A percentile compares a stretch with the other conserved stretches of the same genome.
Conservation (phyloP, 192 early-diverging fungal genomes). For the Physocladia obscura region DNA sequence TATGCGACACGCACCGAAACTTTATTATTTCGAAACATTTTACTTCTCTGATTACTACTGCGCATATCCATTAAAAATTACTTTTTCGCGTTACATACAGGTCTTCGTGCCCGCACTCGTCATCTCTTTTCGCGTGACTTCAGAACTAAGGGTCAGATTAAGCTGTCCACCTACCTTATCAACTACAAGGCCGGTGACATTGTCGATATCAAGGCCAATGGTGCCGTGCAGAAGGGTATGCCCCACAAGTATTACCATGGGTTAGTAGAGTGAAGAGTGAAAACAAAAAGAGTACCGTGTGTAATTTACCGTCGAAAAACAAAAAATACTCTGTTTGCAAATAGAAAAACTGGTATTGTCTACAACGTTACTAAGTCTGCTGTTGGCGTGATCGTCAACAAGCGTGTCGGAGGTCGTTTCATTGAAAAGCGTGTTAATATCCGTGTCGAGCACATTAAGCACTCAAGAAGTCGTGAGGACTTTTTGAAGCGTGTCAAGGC, state of each 20-base stretch:
- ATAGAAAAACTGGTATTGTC: slow-evolving; percentile 92
- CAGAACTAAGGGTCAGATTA: slow-evolving; percentile 89
- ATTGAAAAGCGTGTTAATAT: slow-evolving; percentile 98
- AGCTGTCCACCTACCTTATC: slow-evolving; percentile 96
- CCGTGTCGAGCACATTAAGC: slow-evolving; percentile 97
- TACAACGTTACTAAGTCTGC: slow-evolving; percentile 99
- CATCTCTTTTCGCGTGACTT: slow-evolving; percentile 97
- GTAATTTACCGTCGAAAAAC: too few species aligned
- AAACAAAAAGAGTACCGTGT: too few species aligned
- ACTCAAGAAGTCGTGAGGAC: slow-evolving; percentile 98
- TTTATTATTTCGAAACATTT: too few species aligned
- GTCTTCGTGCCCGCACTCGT: slow-evolving; percentile 94
- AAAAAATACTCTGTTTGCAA: too few species aligned
- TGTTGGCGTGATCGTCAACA: slow-evolving; percentile 98
- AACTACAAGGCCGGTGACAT: slow-evolving; percentile 99
- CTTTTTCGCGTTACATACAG: too few species aligned
- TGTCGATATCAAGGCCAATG: slow-evolving; percentile 99
- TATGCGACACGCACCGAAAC: too few species aligned
- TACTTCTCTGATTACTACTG: too few species aligned
- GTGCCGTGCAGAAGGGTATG: slow-evolving; percentile 99
- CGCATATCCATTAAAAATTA: too few species aligned
- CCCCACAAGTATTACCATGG: slow-evolving; percentile 99
- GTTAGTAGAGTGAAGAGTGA: slow-evolving; percentile 49
- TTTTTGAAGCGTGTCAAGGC: slow-evolving; percentile 97
- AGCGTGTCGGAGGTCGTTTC: slow-evolving; percentile 97